These are phyloP conservation scores for Eucommia ulmoides DNA, from an alignment of 257 asterid species.

Conservation along the genomic window DNA sequence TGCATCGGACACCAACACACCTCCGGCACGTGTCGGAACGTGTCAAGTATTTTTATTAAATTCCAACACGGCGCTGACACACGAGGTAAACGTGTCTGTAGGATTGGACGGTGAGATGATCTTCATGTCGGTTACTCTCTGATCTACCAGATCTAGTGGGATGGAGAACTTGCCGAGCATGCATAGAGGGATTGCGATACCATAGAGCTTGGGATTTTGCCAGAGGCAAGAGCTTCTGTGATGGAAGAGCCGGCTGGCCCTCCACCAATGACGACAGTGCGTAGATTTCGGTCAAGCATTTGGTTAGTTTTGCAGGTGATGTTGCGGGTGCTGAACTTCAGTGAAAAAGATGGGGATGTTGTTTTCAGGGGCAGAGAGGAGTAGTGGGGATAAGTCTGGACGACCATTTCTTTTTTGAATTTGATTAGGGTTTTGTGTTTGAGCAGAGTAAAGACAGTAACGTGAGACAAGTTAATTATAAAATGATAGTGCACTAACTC, in stretches of 20 bases:
- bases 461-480: no score
- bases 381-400: constrained; percentile 26
- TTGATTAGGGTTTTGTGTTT: no score
- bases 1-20: no score
- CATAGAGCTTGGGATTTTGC: constrained; percentile 85
- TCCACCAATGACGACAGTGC: constrained; percentile 77
- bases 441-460: no score
- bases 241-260: constrained; percentile 92
- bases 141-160: constrained; percentile 53
- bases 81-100: no score
- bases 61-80: no score
- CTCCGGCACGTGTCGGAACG: no score
- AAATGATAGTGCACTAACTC: no score
- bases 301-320: constrained; percentile 9
- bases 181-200: constrained; percentile 82
- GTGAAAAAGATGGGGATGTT: constrained; percentile 16
- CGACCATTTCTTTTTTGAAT: no score
- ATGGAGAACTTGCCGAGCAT: constrained; percentile 77
- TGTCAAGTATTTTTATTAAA: no score
- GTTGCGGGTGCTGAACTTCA: constrained; percentile 13
- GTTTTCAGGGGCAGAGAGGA: constrained; percentile 16
- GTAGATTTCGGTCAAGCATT: constrained; percentile 17
- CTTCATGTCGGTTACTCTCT: constrained; percentile 63
- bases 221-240: constrained; percentile 62
- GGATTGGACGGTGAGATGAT: constrained; percentile 75